These are phyloP conservation scores for Ustilago nuda DNA, from an alignment of 1,284 basidiomycete species.

Conservation along the genomic window DNA sequence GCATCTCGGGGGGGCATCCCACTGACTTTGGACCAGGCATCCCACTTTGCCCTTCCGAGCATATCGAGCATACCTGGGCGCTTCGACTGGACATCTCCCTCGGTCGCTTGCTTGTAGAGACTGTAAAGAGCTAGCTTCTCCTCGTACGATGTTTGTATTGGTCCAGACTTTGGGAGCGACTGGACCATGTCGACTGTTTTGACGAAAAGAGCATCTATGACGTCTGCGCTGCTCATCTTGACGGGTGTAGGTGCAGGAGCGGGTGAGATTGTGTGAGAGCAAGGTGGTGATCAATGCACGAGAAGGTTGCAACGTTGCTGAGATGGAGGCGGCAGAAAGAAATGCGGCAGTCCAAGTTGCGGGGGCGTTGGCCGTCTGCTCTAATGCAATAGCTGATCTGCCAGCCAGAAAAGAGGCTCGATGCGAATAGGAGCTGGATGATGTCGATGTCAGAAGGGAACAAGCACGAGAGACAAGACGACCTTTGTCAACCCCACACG, in stretches of 20 bases:
- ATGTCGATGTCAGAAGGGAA: not conserved
- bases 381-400: not conserved
- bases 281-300: slow-evolving; percentile 4
- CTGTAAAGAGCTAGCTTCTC: slow-evolving; percentile 92
- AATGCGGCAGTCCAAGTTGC: not conserved
- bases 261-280: not conserved
- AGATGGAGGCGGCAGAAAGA: not conserved
- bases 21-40: slow-evolving; percentile 92
- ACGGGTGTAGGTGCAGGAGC: not conserved
- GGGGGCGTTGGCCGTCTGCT: not conserved
- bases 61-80: slow-evolving; percentile 92
- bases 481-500: slow-evolving; percentile 28
- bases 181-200: slow-evolving; percentile 95
- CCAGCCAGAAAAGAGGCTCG: not conserved
- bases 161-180: slow-evolving; percentile 86
- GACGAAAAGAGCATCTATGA: slow-evolving; percentile 78
- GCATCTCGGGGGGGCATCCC: slow-evolving; percentile 83
- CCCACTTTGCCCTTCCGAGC: slow-evolving; percentile 95
- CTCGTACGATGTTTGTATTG: slow-evolving; percentile 95
- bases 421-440: not conserved
- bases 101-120: slow-evolving; percentile 76
- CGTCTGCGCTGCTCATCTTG: slow-evolving; percentile 65
- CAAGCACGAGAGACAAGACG: not conserved
- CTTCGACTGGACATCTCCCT: slow-evolving; percentile 82
- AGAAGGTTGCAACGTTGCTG: not conserved